A percentile compares a stretch with the other conserved stretches of the same genome.
Evolutionary conservation across 768 basidiomycete genomes (phyloP).

Genomic region (Nidularia sp.): DNA sequence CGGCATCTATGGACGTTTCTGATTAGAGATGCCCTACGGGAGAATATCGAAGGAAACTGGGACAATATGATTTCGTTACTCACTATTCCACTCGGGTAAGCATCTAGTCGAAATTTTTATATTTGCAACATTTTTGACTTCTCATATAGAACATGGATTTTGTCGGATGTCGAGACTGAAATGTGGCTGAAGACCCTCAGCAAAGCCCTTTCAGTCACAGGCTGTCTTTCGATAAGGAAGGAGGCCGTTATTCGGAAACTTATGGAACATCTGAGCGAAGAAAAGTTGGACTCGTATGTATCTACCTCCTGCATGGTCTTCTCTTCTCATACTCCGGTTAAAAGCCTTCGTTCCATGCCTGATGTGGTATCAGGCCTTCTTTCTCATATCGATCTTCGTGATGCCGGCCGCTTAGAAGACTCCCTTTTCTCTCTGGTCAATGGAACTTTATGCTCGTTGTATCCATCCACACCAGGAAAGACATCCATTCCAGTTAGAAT

Average conservation of each 20-base stretch:
- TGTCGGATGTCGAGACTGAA: constrained; percentile 35
- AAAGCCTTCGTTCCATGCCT: background rate
- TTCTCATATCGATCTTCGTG: background rate
- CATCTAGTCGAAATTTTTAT: constrained; percentile 4
- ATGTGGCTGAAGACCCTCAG: constrained; percentile 37
- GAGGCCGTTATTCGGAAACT: background rate
- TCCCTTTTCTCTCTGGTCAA: constrained; percentile 23
- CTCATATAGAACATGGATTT: constrained; percentile 36
- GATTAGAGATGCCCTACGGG: constrained; percentile 23
- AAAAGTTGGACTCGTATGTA: constrained; percentile 10
- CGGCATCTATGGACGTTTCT: constrained; percentile 47
- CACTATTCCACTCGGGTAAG: constrained; percentile 44
- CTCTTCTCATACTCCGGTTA: background rate
- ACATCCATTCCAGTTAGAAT: constrained; percentile 21
- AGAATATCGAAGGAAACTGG: constrained; percentile 26
- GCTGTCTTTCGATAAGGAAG: background rate
- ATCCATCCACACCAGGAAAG: constrained; percentile 23
- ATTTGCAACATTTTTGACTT: background rate
- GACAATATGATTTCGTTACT: constrained; percentile 40
- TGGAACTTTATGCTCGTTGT: constrained; percentile 24
- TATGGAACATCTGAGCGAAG: constrained; percentile 16
- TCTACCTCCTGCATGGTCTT: background rate
- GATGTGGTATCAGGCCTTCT: background rate
- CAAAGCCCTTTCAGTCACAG: constrained; percentile 8
- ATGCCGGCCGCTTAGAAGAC: background rate